A percentile compares a stretch with the other conserved stretches of the same genome.
Evolutionary conservation across 75 land plant species (phyloP).

Genomic region (Pinus taeda): DNA sequence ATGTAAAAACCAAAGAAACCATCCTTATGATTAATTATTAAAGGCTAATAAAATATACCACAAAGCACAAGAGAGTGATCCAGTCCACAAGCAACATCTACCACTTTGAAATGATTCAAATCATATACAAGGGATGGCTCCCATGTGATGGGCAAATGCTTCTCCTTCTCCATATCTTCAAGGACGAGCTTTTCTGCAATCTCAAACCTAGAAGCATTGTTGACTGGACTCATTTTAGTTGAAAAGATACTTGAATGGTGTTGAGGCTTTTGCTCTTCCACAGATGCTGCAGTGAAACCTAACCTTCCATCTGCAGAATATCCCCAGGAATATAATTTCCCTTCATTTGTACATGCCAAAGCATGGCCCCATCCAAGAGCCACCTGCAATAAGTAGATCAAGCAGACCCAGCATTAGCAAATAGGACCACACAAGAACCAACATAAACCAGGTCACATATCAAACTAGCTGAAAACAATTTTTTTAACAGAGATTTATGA

Average conservation of each 20-base stretch:
- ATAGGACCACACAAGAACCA: background rate
- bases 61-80: slow-evolving; percentile 88
- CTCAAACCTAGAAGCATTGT: slow-evolving; percentile 22
- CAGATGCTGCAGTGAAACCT: slow-evolving; percentile 43
- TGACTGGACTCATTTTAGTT: background rate
- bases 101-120: slow-evolving; percentile 23
- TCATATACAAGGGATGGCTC: slow-evolving; percentile 56
- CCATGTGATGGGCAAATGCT: slow-evolving; percentile 68
- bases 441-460: background rate
- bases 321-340: slow-evolving; percentile 91
- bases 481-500: background rate
- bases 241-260: background rate
- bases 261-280: background rate
- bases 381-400: slow-evolving; percentile 40
- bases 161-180: slow-evolving; percentile 65
- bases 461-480: background rate
- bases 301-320: slow-evolving; percentile 79
- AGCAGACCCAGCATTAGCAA: background rate
- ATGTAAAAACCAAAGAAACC: background rate
- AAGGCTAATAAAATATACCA: slow-evolving; percentile 34
- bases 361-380: slow-evolving; percentile 98
- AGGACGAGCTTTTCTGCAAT: slow-evolving; percentile 44
- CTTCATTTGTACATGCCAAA: slow-evolving; percentile 71
- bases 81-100: slow-evolving; percentile 84
- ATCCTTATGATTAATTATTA: background rate